Conservation (phyloP, 257 asterid species). For the Solanum clarkiae region DNA sequence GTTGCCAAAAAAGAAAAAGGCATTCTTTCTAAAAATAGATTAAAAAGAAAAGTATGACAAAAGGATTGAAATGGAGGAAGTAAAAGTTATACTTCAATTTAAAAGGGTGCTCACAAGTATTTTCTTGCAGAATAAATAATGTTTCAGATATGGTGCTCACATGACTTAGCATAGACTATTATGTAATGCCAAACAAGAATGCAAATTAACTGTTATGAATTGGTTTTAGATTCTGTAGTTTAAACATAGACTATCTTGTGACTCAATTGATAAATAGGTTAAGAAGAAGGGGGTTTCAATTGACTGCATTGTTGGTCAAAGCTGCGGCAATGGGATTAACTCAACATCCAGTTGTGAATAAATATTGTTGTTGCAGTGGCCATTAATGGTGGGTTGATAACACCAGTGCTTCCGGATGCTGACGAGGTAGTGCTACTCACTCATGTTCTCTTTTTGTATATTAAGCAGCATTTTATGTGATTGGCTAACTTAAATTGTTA, state of each 20-base stretch:
- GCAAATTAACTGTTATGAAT: not conserved
- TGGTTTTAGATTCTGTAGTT: not conserved
- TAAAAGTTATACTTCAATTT: not conserved
- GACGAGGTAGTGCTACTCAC: conserved; percentile 43
- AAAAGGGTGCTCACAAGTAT: not conserved
- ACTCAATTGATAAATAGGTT: conserved; percentile 27
- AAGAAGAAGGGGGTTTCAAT: conserved; percentile 82
- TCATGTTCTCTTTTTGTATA: not conserved
- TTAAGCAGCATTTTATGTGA: not conserved
- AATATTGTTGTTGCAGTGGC: conserved; percentile 86
- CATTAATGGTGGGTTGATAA: conserved; percentile 68
- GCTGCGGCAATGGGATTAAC: conserved; percentile 82
- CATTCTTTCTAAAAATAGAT: not conserved
- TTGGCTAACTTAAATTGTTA: not conserved
- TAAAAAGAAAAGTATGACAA: not conserved
- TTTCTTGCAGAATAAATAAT: not conserved
- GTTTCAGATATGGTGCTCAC: not conserved
- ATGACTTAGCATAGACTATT: not conserved
- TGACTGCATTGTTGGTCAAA: conserved; percentile 73
- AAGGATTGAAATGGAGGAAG: not conserved
- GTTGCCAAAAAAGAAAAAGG: no score
- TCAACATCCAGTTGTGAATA: conserved; percentile 85
- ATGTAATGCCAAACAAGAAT: not conserved
- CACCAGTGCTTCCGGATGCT: conserved; percentile 86
- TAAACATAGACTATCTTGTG: not conserved